Evolutionary conservation across 176 grass and related monocot genomes (phyloP), one percentile per base, ranked within the genome.

Genomic region (Thinopyrum elongatum): DNA sequence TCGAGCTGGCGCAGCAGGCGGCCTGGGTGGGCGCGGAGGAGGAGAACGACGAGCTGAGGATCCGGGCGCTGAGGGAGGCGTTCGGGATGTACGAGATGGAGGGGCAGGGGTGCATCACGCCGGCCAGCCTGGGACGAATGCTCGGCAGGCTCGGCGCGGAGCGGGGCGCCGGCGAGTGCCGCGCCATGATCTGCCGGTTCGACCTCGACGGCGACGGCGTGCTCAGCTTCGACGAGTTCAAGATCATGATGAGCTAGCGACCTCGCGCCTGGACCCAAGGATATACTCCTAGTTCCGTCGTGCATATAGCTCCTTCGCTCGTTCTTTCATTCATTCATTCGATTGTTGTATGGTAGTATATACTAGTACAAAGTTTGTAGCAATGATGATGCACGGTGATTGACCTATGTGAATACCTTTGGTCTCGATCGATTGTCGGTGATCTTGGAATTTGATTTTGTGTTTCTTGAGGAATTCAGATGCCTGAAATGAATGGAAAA

Each of bases 171-270:
- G 42, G 79, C 28, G 83, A 90, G 8, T 90, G 88, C 64, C 64
- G 83, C 19, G 79, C 79, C 70, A 90, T 90, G 88, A 91, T 91
- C 39, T 82, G 78, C 71, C 76, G 82, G 77, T 86, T 88, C 42
- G 90, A 92, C 10, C 65, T 92, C 39, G 55, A 92, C 21, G 86
- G 90, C 1, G 90, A 92, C n/a, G 86, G 86, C 2, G 82, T 88
- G 10, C 86, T 92, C 41, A 88, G 64, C 78, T 92, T 88, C 72
- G 57, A 92, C 28, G 86, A 91, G 90, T 91, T 91, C 90, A 77
- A 82, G 78, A 72, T 88, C 70, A 88, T 88, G 90, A 88, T 91
- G 90, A 82, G n/a, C 78, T 71, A 82, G n/a, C 70, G 49, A 83
- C 41, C 9, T 42, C 0, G 10, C 39, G 33, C 39, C 39, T 86